Evolutionary conservation across 2,329 filamentous ascomycete genomes (phyloP), one percentile per base, ranked within the genome.

Genomic region (Graphiopsis chlorocephala): DNA sequence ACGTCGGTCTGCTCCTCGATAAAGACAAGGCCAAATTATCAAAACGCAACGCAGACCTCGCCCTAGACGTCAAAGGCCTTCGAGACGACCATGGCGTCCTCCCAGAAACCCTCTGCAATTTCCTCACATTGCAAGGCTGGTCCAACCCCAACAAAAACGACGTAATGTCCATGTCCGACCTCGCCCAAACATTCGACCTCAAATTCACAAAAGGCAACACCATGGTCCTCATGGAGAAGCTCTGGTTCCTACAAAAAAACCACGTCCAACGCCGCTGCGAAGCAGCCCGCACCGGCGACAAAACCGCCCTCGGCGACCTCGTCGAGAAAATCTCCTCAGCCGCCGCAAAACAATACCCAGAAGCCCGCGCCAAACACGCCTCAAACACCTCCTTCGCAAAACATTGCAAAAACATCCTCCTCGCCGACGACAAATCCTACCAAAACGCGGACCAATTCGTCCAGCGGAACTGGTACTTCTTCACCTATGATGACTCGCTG

Each of bases 201-300:
- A 93, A 92, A 73, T 96, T 97, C 78, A 98, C 93, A 3, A 91
- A 90, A 71, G 94, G 94, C 11, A 93, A 97, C 75, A 92, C 93
- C 7, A 89, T 90, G 15, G 91, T 97, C 20, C 88, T 90, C 23
- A 85, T 89, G 59, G 86, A 88, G 57, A 99, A 98, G 74, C 84
- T 98, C 17, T 85, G 86, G 71, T 92, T 88, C 75, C 84, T 98
- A 57, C 92, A 97, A 73, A 87, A 85, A 70, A 84, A 86, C 55
- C 91, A 94, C 73, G 84, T 83, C n/a, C 77, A 81, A 45, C 78
- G 78, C 6, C 80, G 80, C 60, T 81, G 82, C 42, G 71, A 79
- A 50, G 74, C 73, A 25, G 79, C 80, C 67, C 83, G 84, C 48
- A 69, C 74, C 26, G 66, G 70, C 6, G 59, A 65, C 77, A 79